These are phyloP conservation scores for Diaporthe australafricana DNA, from an alignment of 2,329 filamentous ascomycete genomes.

Conservation along the genomic window DNA sequence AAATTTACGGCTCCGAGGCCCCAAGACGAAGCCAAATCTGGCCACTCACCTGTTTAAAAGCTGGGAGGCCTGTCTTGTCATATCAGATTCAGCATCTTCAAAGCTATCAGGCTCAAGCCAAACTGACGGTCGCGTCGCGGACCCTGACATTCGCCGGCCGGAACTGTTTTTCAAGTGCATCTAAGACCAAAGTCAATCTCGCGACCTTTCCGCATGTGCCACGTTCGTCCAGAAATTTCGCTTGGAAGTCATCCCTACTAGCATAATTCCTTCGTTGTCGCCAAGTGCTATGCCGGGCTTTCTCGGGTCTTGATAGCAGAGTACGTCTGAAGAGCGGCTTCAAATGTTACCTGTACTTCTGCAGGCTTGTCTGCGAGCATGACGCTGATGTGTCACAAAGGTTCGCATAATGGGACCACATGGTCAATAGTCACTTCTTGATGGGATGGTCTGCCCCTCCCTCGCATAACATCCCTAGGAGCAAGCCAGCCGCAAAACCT, in stretches of 20 bases:
- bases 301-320: slow-evolving; percentile 12
- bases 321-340: neutral
- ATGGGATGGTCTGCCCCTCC: neutral
- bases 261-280: slow-evolving; percentile 1
- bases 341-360: neutral
- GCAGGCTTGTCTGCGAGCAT: neutral
- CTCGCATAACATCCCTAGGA: neutral
- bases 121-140: neutral
- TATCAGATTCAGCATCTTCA: neutral
- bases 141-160: neutral
- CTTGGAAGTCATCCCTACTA: slow-evolving; percentile 11
- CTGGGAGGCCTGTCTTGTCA: neutral
- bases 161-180: neutral
- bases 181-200: neutral
- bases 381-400: slow-evolving; percentile 9
- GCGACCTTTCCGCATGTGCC: neutral
- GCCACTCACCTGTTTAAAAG: neutral
- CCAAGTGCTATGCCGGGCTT: slow-evolving; percentile 15
- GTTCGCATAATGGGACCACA: neutral
- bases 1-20: neutral
- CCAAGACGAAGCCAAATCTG: neutral
- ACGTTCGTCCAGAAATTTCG: neutral
- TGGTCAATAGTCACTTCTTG: too few species aligned
- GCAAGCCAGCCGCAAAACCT: neutral
- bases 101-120: neutral